Evolutionary conservation across 2,329 filamentous ascomycete genomes (phyloP).

Genomic region (Fusarium nematophilum): DNA sequence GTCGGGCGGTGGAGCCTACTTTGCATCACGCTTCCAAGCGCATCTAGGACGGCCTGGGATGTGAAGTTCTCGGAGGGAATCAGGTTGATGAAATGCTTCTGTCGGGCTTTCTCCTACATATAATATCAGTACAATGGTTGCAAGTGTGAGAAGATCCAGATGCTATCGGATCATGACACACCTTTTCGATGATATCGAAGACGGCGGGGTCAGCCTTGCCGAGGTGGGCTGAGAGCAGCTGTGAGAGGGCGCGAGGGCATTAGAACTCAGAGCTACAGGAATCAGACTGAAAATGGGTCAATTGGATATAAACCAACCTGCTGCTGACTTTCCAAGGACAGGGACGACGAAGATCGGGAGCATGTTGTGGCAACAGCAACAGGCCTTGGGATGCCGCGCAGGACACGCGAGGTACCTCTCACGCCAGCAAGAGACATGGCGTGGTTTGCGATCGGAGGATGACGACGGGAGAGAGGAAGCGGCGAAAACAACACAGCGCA

Average conservation of each 20-base stretch:
- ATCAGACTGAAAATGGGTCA: conserved; percentile 5
- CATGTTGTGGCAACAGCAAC: conserved; percentile 35
- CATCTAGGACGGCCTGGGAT: conserved; percentile 90
- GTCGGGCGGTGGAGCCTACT: conserved; percentile 64
- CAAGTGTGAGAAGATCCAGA: not conserved
- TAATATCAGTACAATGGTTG: not conserved
- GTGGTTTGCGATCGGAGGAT: conserved; percentile 24
- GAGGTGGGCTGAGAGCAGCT: conserved; percentile 85
- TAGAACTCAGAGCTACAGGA: conserved; percentile 23
- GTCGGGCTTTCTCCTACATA: conserved; percentile 86
- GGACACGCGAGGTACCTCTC: conserved; percentile 60
- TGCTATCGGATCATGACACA: conserved; percentile 52
- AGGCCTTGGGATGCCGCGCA: conserved; percentile 55
- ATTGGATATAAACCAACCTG: conserved; percentile 56
- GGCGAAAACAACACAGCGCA: not conserved
- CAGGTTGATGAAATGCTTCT: conserved; percentile 98
- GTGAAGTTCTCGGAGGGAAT: conserved; percentile 98
- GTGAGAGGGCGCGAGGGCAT: conserved; percentile 16
- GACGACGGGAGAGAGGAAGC: conserved; percentile 7
- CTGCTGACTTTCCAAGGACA: conserved; percentile 67
- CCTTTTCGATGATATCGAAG: conserved; percentile 91
- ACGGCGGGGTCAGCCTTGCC: conserved; percentile 88
- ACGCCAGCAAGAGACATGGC: conserved; percentile 62
- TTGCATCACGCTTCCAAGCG: conserved; percentile 93
- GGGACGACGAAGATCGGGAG: conserved; percentile 57